These are phyloP conservation scores for Euphorbia corollata DNA, from an alignment of 441 rosid species.

Conservation along the genomic window DNA sequence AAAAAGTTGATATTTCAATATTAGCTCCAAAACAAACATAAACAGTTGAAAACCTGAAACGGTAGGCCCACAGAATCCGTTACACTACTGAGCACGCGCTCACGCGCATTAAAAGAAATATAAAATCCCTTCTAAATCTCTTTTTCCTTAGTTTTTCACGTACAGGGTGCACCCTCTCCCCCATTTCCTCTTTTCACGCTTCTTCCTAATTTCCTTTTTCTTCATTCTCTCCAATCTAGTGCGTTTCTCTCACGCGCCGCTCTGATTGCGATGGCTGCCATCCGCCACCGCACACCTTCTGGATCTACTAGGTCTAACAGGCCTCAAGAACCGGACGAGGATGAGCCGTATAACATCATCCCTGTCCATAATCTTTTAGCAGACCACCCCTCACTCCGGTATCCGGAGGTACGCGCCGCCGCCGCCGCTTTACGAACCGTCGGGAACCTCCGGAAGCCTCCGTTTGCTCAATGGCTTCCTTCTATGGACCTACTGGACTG, in stretches of 20 bases:
- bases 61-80: slow-evolving; percentile 5
- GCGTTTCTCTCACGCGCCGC: not conserved
- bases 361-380: slow-evolving; percentile 79
- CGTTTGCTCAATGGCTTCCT: slow-evolving; percentile 52
- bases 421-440: slow-evolving; percentile 65
- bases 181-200: not conserved
- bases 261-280: slow-evolving; percentile 37
- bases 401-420: slow-evolving; percentile 80
- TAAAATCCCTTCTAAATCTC: not conserved
- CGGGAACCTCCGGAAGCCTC: slow-evolving; percentile 66
- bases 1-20: not conserved
- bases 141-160: not conserved
- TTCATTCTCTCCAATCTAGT: not conserved
- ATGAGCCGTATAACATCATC: slow-evolving; percentile 60
- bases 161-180: not conserved
- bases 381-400: slow-evolving; percentile 79
- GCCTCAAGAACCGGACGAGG: slow-evolving; percentile 27
- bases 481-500: slow-evolving; percentile 73
- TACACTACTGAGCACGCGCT: not conserved
- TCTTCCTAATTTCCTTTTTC: not conserved
- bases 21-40: not conserved
- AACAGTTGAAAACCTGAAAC: not conserved
- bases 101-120: not conserved
- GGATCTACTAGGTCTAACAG: slow-evolving; percentile 22
- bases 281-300: slow-evolving; percentile 28